These are phyloP conservation scores for Candida boleticola DNA, from an alignment of 805 yeast genomes.

Conservation along the genomic window DNA sequence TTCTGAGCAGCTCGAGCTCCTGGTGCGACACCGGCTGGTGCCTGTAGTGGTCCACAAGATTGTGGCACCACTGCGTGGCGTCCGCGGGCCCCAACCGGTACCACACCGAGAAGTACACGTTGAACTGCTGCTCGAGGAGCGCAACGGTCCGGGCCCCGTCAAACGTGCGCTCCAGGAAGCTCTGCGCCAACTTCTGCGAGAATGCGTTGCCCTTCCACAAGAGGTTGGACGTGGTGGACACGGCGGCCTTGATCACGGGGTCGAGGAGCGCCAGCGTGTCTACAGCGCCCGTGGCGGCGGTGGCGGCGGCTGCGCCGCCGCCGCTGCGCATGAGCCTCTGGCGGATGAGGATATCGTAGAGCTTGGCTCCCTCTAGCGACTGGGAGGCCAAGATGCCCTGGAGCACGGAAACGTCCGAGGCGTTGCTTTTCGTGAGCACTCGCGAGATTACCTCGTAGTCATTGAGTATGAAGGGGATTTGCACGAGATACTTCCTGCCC, in stretches of 20 bases:
- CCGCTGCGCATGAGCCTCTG: not conserved
- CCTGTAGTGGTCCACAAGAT: not conserved
- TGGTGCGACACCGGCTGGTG: not conserved
- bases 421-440: not conserved
- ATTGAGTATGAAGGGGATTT: slow-evolving; percentile 2
- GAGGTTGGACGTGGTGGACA: not conserved
- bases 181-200: not conserved
- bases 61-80: slow-evolving; percentile 2
- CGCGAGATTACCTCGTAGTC: slow-evolving; percentile 1
- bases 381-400: slow-evolving; percentile 2
- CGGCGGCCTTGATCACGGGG: slow-evolving; percentile 2
- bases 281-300: not conserved
- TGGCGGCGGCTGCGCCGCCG: not conserved
- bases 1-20: not conserved
- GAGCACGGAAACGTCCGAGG: not conserved
- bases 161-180: not conserved
- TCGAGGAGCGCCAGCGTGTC: not conserved
- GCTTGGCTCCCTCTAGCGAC: not conserved
- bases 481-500: not conserved
- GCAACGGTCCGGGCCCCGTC: not conserved
- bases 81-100: slow-evolving; percentile 2
- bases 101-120: slow-evolving; percentile 2
- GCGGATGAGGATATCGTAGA: slow-evolving; percentile 1
- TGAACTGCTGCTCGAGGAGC: slow-evolving; percentile 1
- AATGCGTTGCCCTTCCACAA: not conserved